Base-by-base conservation (phyloP, 805 yeast species). In the Starmerella roubikii region DNA sequence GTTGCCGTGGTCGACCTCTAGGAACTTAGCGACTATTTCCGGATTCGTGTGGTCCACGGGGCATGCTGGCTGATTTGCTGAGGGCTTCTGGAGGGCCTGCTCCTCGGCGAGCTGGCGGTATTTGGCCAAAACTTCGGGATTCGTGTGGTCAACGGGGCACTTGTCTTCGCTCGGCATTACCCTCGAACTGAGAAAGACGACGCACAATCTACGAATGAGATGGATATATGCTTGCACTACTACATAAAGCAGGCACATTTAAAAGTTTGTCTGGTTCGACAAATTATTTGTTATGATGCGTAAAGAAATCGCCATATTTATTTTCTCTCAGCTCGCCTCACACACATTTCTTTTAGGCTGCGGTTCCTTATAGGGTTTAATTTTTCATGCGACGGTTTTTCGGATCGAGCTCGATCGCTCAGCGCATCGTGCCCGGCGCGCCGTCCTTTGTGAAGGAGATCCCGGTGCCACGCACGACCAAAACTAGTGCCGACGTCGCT, bases 381-480 rank as follows among this genome's bases (percentile, higher is more conserved):
- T 7, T 30, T 20, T 19, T 30, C 33, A 44, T 41, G 45, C 28
- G 31, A 23, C 44, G 47, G 34, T 44, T 44, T 38, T 44, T 44
- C 39, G 37, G 45, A 10, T 41, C 42, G 24, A 35, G 40, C 33
- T 10, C 37, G 22, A 18, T 31, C 2, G 30, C 28, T 16, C 31
- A 34, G 26, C 37, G 42, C 11, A 34, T 40, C 6, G 42, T 42
- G 4, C 40, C 41, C 7, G 37, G 32, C 11, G 47, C 50, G 12
- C 47, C 47, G 9, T 22, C 46, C 33, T 41, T 22, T 24, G 35
- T 47, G 19, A 37, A 38, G 40, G 31, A 41, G 37, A 37, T 64
- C 0, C 78, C 83, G 8, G 69, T 72, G 0, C 91, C 84, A 26
- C 81, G 59, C 3, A 59, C 50, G 0, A 66, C 41, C 21, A 38